These are phyloP conservation scores for Moricandia moricandioides DNA, from an alignment of 345 rosid genomes.

Conservation along the genomic window DNA sequence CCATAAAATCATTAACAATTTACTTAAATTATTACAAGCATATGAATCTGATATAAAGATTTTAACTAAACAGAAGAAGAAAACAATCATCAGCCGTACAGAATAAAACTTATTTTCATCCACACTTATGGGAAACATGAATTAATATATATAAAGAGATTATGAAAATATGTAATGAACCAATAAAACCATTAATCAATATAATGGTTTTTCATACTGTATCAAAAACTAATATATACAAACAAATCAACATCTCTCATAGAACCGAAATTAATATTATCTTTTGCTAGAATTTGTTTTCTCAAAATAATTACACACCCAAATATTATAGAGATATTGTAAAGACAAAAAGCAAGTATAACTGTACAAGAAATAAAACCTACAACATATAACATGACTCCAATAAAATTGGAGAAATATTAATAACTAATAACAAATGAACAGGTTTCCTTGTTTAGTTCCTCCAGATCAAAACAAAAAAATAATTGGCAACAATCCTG, in stretches of 20 bases:
- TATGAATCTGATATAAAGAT: constrained; percentile 3
- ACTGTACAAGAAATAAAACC: neutral
- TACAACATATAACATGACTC: constrained; percentile 14
- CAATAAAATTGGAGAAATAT: neutral
- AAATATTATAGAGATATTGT: neutral
- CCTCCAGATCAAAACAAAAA: constrained; percentile 16
- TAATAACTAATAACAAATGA: constrained; percentile 1
- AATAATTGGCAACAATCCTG: neutral
- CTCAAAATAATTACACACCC: constrained; percentile 10
- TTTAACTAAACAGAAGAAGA: neutral
- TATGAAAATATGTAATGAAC: neutral
- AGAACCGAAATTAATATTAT: neutral
- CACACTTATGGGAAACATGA: constrained; percentile 19
- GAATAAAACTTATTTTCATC: constrained; percentile 16
- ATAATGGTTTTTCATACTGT: neutral
- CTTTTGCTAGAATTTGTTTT: neutral
- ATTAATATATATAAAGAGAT: neutral
- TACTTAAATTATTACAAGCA: constrained; percentile 13
- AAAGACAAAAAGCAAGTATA: constrained; percentile 2
- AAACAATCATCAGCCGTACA: constrained; percentile 16
- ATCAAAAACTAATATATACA: constrained; percentile 13
- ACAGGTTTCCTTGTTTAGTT: neutral
- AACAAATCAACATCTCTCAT: constrained; percentile 4
- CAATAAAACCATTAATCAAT: neutral
- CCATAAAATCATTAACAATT: constrained; percentile 16